A percentile compares a stretch with the other conserved stretches of the same genome.
Conservation (phyloP, 352 stramenopile genomes). For the Plasmopara viticola region DNA sequence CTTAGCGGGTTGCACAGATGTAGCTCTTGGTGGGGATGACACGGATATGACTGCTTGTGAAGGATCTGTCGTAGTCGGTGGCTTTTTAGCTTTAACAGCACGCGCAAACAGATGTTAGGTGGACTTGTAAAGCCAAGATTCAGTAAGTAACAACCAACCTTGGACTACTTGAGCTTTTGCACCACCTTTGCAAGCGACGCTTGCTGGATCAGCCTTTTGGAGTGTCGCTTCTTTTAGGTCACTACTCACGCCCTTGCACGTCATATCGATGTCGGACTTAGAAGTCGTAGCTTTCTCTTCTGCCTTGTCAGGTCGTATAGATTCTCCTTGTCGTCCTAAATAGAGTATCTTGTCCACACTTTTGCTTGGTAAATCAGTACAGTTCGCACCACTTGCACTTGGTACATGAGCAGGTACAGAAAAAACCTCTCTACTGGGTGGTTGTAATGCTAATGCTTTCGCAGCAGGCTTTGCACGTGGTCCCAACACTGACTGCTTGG, state of each 20-base stretch:
- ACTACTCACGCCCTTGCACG: conserved; percentile 2
- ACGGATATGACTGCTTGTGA: not conserved
- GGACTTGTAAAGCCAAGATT: not conserved
- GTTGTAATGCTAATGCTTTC: conserved; percentile 11
- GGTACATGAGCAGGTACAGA: conserved; percentile 1
- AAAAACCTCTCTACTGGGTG: not conserved
- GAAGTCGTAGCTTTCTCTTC: not conserved
- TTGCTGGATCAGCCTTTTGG: conserved; percentile 8
- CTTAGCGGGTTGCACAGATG: not conserved
- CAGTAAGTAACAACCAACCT: conserved; percentile 11
- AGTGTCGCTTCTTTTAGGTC: not conserved
- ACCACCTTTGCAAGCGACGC: not conserved
- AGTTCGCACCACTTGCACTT: not conserved
- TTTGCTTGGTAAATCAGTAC: conserved; percentile 7
- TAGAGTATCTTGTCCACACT: conserved; percentile 7
- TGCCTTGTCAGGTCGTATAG: conserved; percentile 1
- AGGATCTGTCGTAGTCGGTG: conserved; percentile 1
- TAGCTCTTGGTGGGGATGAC: conserved; percentile 2
- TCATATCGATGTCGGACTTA: conserved; percentile 5
- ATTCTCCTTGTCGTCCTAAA: conserved; percentile 9
- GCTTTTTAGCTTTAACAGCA: conserved; percentile 1
- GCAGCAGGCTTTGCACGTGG: conserved; percentile 13
- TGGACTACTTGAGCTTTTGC: conserved; percentile 1
- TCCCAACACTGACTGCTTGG: conserved; percentile 11
- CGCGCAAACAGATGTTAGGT: not conserved